Evolutionary conservation across 257 asterid species (phyloP), one percentile per base, ranked within the genome.

Genomic region (Plantago elongata): DNA sequence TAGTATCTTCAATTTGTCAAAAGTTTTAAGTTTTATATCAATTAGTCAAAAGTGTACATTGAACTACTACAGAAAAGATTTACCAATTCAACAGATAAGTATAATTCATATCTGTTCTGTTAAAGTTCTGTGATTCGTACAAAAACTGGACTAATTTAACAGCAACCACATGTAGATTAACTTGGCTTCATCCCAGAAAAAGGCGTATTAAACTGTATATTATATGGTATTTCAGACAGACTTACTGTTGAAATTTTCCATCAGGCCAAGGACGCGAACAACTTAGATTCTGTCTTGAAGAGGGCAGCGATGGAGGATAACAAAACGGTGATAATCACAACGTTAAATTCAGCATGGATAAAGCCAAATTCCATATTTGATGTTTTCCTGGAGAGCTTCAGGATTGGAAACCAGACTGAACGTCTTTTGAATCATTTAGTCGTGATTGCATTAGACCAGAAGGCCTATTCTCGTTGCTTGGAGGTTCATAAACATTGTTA

Each of bases 321-420:
- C 29, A 50, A 50, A 50, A 50, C 55, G 22, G 55, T 50, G 30
- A 50, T 50, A 50, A 50, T 50, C 55, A 50, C 55, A 16, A 50
- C 55, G 10, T 50, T 50, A 50, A 50, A 50, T 27, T 18, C 30
- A 50, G 55, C 55, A 50, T 50, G 55, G 55, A 8, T 22, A 9
- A 50, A 50, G 22, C 55, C 55, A 50, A 50, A 50, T 50, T 50
- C 55, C 11, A 18, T 50, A 16, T 50, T 50, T 15, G 55, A 50
- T 14, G 11, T 50, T 50, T 50, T 50, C 55, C 22, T 50, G 27
- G 22, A 50, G 55, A 50, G 55, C 30, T 50, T 50, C 55, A 16
- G 22, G 7, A 50, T 50, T 10, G 55, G 55, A 50, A 15, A 16
- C 55, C 55, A 50, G 16, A 48, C 54, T 5, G 17, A 48, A 48